Percentiles rank a stretch among this genome's conserved stretches.
These are phyloP conservation scores for Melocanna baccifera DNA, from an alignment of 176 grass and related monocot genomes.

Conservation along the genomic window DNA sequence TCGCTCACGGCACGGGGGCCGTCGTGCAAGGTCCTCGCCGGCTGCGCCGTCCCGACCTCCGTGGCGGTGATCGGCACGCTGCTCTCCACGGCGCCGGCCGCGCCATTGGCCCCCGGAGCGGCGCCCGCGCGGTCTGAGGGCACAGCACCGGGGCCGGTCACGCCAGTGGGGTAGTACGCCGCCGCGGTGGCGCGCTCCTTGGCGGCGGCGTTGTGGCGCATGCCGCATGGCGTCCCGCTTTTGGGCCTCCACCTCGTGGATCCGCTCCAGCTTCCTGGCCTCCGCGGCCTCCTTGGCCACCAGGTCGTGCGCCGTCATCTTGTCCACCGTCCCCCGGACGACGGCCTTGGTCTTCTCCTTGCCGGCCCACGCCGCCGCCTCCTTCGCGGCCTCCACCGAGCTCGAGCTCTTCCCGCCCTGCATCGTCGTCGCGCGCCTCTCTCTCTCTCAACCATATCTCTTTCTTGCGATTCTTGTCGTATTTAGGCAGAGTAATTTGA, in stretches of 20 bases:
- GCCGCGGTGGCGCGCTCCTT: slow-evolving; percentile 28
- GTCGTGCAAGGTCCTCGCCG: not conserved
- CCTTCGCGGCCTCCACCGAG: slow-evolving; percentile 36
- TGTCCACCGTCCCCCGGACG: slow-evolving; percentile 27
- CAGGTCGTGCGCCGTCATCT: slow-evolving; percentile 26
- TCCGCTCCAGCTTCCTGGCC: slow-evolving; percentile 20
- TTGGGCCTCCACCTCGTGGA: slow-evolving; percentile 32
- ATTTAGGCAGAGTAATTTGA: not conserved
- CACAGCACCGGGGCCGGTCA: not conserved
- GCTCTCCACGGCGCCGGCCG: not conserved
- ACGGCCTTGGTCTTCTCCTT: slow-evolving; percentile 54
- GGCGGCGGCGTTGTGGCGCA: slow-evolving; percentile 29
- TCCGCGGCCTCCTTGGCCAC: slow-evolving; percentile 21
- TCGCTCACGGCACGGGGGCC: not conserved
- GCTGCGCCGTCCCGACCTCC: too few species aligned
- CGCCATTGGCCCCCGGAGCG: too few species aligned
- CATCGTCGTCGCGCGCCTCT: not conserved
- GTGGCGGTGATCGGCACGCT: not conserved
- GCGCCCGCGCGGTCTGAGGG: not conserved
- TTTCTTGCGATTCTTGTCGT: not conserved
- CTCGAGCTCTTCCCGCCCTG: slow-evolving; percentile 42
- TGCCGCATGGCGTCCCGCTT: slow-evolving; percentile 39
- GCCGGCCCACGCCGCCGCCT: slow-evolving; percentile 37
- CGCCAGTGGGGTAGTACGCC: not conserved
- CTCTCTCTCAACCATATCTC: not conserved